Percentiles rank a stretch among this genome's conserved stretches.
Conservation (phyloP, 176 grass and related monocot genomes). For the Zoysia pacifica region DNA sequence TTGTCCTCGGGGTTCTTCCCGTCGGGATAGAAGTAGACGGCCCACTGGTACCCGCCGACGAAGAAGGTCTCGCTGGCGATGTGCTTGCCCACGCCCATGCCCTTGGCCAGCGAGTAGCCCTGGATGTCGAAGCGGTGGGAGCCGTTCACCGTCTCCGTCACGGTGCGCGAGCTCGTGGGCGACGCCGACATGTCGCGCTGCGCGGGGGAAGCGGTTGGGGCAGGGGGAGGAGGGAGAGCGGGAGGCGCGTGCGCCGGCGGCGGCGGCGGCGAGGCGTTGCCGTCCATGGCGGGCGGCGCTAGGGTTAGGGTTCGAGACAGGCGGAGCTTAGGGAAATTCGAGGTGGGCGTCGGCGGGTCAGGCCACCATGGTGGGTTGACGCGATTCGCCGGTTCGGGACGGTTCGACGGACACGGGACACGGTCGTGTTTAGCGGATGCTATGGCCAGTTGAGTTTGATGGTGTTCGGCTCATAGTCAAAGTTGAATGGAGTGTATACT, state of each 20-base stretch:
- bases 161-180: slow-evolving; percentile 82
- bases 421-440: too few relatives aligned
- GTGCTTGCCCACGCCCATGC: slow-evolving; percentile 67
- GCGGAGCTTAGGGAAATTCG: background rate
- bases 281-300: slow-evolving; percentile 41
- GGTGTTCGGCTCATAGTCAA: too few relatives aligned
- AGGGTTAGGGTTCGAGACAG: slow-evolving; percentile 45
- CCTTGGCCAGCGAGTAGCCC: slow-evolving; percentile 70
- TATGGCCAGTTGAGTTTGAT: too few relatives aligned
- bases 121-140: slow-evolving; percentile 74
- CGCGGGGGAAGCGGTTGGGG: background rate
- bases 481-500: too few relatives aligned
- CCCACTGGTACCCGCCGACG: slow-evolving; percentile 63
- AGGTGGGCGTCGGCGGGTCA: too few relatives aligned
- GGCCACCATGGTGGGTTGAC: too few relatives aligned
- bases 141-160: slow-evolving; percentile 72
- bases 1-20: slow-evolving; percentile 74
- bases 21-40: slow-evolving; percentile 84
- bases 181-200: slow-evolving; percentile 60
- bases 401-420: too few relatives aligned
- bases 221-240: background rate
- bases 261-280: slow-evolving; percentile 43
- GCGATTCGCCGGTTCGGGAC: too few relatives aligned
- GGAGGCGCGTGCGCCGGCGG: background rate
- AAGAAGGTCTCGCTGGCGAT: slow-evolving; percentile 67